Conservation (phyloP, 2,329 filamentous ascomycete genomes). For the Fusarium palustre region DNA sequence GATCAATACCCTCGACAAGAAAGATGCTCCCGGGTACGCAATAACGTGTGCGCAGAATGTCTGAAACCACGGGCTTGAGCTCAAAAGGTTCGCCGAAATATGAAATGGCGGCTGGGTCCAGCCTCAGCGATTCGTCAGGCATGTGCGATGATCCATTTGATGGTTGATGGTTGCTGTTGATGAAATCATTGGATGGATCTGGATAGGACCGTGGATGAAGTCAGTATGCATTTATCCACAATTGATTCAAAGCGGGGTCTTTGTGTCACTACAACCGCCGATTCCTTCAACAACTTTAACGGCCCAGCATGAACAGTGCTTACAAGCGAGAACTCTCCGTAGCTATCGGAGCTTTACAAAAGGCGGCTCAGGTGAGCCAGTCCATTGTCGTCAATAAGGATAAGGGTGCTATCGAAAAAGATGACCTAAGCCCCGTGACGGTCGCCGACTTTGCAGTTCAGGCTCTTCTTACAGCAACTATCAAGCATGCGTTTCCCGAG, state of each 20-base stretch:
- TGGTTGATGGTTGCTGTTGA: background rate
- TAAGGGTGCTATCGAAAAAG: conserved; percentile 65
- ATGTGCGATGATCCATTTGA: conserved; percentile 41
- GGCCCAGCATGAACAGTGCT: conserved; percentile 55
- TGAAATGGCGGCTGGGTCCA: conserved; percentile 48
- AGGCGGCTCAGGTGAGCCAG: conserved; percentile 63
- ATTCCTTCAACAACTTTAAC: conserved; percentile 12
- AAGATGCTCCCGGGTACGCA: conserved; percentile 63
- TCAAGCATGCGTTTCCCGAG: conserved; percentile 62
- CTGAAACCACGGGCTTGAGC: conserved; percentile 57
- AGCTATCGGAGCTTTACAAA: conserved; percentile 57
- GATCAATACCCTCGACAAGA: conserved; percentile 61
- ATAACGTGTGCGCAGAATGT: conserved; percentile 62
- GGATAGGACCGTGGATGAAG: conserved; percentile 4
- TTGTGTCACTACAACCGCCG: background rate
- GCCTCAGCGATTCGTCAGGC: conserved; percentile 33
- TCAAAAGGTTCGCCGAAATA: conserved; percentile 44
- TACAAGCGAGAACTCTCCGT: conserved; percentile 58
- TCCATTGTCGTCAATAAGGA: conserved; percentile 60
- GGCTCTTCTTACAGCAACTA: conserved; percentile 63
- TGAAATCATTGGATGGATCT: background rate
- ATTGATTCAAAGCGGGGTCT: conserved; percentile 44
- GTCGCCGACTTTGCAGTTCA: conserved; percentile 71
- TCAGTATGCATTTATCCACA: conserved; percentile 46
- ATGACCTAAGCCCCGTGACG: conserved; percentile 68